Evolutionary conservation across 108 stramenopile genomes (phyloP).

Genomic region (Ochromonas danica): DNA sequence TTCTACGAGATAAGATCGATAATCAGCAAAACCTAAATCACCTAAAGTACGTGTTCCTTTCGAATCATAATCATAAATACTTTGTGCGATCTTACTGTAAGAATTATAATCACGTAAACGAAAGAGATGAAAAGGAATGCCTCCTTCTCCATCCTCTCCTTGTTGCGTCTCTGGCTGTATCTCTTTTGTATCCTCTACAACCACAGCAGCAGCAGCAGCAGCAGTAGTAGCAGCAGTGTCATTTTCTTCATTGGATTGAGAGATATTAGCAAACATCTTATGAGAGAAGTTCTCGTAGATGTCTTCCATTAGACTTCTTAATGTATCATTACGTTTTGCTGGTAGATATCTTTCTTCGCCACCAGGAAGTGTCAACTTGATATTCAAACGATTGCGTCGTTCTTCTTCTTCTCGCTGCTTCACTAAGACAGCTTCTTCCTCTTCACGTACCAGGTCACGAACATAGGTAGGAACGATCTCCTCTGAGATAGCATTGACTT

Average conservation of each 20-base stretch:
- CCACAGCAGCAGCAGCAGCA: not conserved
- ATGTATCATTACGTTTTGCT: slow-evolving; percentile 11
- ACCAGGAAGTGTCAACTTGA: not conserved
- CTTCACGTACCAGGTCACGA: not conserved
- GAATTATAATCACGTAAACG: slow-evolving; percentile 4
- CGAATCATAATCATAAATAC: not conserved
- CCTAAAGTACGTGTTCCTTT: not conserved
- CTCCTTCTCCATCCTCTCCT: not conserved
- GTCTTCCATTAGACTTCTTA: not conserved
- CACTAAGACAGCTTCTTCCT: not conserved
- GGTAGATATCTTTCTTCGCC: not conserved
- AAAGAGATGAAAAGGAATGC: not conserved
- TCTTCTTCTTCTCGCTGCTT: slow-evolving; percentile 18
- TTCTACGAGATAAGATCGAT: slow-evolving; percentile 5
- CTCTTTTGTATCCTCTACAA: not conserved
- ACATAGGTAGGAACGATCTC: slow-evolving; percentile 22
- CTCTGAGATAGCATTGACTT: not conserved
- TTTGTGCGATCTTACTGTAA: not conserved
- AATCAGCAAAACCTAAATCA: not conserved
- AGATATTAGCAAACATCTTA: not conserved
- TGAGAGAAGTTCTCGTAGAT: not conserved
- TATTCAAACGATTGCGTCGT: slow-evolving; percentile 7
- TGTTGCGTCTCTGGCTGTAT: not conserved
- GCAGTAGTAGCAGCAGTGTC: not conserved
- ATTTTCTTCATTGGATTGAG: not conserved